Base-by-base conservation (phyloP, 2,329 filamentous ascomycete genomes). In the Fusarium pseudoanthophilum region DNA sequence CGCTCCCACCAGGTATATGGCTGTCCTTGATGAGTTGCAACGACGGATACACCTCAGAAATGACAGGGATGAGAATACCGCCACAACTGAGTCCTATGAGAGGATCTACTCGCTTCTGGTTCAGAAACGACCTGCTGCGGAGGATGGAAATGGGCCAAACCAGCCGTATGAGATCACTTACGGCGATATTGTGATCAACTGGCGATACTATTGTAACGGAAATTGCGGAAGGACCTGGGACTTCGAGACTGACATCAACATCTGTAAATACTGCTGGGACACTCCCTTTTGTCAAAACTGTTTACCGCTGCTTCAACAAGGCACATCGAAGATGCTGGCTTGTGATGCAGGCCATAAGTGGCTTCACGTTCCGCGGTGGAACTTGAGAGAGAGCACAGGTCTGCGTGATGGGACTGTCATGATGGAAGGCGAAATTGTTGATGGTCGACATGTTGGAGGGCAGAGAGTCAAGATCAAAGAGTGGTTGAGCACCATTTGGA, bases 31-130 rank as follows among this genome's bases (percentile, higher is more conserved):
- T 4, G 46, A 34, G 28, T 18, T 51, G 7, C 30, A 51, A 3
- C 28, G 30, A 4, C 15, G 46, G 10, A 34, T 34, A 0, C 4
- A 18, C 0, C 11, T 3, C 15, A 11, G 2, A 0, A 18, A 32
- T n/a, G 48, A 14, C 4, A 8, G 16, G 16, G 15, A 13, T 9
- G 48, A 34, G 21, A 10, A 32, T 7, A 1, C 11, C 15, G 5
- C 30, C 4, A 18, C 15, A 9, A 51, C 21, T 10, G 30, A 49
- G 2, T 9, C 28, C 3, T 51, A 51, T 3, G 7, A 51, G 0
- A 34, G 48, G 30, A 4, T 51, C 7, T 14, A 51, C 9, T 9
- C 21, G 4, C 21, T 34, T 1, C n/a, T 51, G 11, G 21, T 7
- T 0, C 0, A 0, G 14, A 32, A 32, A 13, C 21, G 28, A n/a